A percentile compares a stretch with the other conserved stretches of the same genome.
Conservation (phyloP, 768 basidiomycete genomes). For the Hygrophoropsis aurantiaca region DNA sequence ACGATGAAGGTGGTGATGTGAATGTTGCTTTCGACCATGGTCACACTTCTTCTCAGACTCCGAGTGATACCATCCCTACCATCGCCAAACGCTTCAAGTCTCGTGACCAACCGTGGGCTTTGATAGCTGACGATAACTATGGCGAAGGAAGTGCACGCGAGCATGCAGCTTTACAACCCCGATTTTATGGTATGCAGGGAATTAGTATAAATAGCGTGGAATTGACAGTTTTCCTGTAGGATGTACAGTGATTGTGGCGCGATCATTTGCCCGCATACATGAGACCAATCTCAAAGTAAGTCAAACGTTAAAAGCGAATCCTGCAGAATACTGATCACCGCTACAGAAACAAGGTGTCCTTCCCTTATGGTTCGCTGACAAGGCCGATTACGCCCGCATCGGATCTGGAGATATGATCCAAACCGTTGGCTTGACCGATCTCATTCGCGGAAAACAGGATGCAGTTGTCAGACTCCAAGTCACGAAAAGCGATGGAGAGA, state of each 20-base stretch:
- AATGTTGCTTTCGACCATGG: conserved; percentile 88
- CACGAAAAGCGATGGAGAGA: conserved; percentile 59
- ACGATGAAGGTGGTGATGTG: conserved; percentile 92
- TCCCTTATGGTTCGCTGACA: conserved; percentile 91
- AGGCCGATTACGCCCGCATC: conserved; percentile 82
- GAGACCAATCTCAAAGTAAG: conserved; percentile 93
- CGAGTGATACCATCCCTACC: conserved; percentile 81
- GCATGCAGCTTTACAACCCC: conserved; percentile 95
- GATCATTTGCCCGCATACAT: conserved; percentile 97
- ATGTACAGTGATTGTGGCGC: conserved; percentile 82
- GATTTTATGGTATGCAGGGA: conserved; percentile 79
- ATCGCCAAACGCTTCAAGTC: conserved; percentile 89
- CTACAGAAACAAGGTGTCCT: conserved; percentile 94
- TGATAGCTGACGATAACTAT: conserved; percentile 95
- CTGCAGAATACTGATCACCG: conserved; percentile 5
- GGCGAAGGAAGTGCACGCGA: conserved; percentile 98
- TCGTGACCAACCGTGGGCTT: conserved; percentile 83
- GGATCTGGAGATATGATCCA: conserved; percentile 79
- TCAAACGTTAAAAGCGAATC: neutral
- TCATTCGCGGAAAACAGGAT: conserved; percentile 48
- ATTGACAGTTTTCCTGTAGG: conserved; percentile 48
- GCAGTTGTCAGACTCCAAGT: conserved; percentile 58
- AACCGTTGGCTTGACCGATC: conserved; percentile 77
- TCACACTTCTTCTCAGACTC: conserved; percentile 38
- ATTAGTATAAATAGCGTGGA: neutral